These are phyloP conservation scores for Elasticomyces elasticus DNA, from an alignment of 495 filamentous ascomycete species.

Conservation along the genomic window DNA sequence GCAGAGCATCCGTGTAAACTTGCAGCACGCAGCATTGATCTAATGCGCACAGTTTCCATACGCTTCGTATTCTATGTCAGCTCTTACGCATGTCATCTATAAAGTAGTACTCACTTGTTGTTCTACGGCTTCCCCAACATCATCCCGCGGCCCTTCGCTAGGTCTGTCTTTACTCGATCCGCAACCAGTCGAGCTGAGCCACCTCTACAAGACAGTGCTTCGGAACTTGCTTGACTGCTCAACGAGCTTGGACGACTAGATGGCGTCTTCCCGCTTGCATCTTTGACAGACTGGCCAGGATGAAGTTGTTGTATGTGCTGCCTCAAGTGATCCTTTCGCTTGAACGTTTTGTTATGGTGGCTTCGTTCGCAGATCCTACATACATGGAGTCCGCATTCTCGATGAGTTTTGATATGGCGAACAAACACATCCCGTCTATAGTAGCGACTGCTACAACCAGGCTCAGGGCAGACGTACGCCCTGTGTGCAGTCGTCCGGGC, in stretches of 20 bases:
- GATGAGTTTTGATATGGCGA: conserved; percentile 2
- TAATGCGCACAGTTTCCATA: no score
- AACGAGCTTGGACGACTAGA: background rate
- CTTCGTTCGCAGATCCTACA: background rate
- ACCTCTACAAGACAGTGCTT: background rate
- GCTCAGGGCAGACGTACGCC: background rate
- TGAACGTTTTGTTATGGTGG: background rate
- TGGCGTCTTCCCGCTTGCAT: background rate
- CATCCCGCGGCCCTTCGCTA: background rate
- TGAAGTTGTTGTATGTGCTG: conserved; percentile 5
- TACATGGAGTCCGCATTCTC: background rate
- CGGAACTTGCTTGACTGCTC: background rate
- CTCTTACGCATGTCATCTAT: no score
- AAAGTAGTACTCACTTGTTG: background rate
- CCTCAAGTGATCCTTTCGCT: conserved; percentile 5
- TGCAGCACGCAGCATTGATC: no score
- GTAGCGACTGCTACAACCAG: conserved; percentile 6
- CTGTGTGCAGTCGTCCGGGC: background rate
- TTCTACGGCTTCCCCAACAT: background rate
- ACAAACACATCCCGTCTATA: conserved; percentile 3
- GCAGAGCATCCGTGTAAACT: no score
- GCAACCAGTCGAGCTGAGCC: background rate
- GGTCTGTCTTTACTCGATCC: background rate
- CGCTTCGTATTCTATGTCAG: no score
- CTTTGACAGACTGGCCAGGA: background rate